Conservation (phyloP, 2,329 filamentous ascomycete genomes). For the Ilyonectria sp. region DNA sequence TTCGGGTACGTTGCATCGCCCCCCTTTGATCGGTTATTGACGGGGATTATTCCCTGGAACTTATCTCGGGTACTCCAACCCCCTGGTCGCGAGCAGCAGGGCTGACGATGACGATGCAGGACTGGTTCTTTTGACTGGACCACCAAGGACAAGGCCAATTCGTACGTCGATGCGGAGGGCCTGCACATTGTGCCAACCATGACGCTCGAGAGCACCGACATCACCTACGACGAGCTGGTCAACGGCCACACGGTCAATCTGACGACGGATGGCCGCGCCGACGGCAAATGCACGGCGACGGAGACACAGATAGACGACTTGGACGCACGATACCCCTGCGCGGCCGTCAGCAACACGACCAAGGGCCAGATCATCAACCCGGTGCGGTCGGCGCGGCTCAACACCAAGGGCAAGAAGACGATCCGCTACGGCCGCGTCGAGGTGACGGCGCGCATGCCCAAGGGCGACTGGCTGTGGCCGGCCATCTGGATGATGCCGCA, state of each 20-base stretch:
- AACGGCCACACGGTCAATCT: constrained; percentile 61
- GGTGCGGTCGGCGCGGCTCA: constrained; percentile 60
- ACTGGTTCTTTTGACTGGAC: constrained; percentile 67
- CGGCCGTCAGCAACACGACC: constrained; percentile 59
- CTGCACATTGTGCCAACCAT: constrained; percentile 67
- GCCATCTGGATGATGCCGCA: constrained; percentile 63
- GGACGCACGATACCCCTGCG: constrained; percentile 49
- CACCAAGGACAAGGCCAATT: constrained; percentile 61
- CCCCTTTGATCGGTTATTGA: background rate
- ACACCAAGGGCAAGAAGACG: constrained; percentile 61
- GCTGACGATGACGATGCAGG: constrained; percentile 27
- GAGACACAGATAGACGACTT: constrained; percentile 23
- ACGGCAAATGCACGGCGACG: constrained; percentile 56
- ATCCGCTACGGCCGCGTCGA: constrained; percentile 68
- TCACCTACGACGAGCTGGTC: constrained; percentile 53
- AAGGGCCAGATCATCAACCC: constrained; percentile 63
- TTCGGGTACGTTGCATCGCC: constrained; percentile 52
- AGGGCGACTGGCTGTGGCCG: constrained; percentile 70
- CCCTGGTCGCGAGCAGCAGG: background rate
- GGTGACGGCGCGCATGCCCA: constrained; percentile 66
- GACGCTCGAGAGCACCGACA: constrained; percentile 51
- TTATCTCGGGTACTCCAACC: background rate
- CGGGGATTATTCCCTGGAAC: background rate
- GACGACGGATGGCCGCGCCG: constrained; percentile 52
- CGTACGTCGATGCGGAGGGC: constrained; percentile 61